Percentiles rank a stretch among this genome's conserved stretches.
phyloP scores from a whole-genome alignment of 257 asterid genomes.

The Cruciata laevipes region DNA sequence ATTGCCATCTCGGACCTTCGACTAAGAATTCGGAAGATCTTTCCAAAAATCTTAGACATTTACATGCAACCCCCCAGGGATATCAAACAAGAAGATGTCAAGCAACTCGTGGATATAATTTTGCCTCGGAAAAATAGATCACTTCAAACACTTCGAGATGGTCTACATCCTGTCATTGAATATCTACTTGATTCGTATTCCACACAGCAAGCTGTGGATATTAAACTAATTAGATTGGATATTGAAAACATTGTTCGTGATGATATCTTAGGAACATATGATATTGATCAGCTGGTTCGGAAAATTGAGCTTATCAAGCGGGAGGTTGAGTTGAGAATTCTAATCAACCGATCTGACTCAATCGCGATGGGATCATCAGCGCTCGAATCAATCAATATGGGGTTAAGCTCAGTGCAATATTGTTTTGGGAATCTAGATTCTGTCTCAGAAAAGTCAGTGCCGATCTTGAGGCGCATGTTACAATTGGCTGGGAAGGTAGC shows the following conservation, averaged over 20 bases:
- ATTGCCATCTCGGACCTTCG: too few relatives aligned
- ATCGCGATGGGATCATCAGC: not conserved
- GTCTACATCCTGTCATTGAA: too few relatives aligned
- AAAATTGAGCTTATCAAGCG: not conserved
- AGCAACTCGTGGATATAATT: too few relatives aligned
- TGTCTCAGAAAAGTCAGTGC: not conserved
- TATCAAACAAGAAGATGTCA: too few relatives aligned
- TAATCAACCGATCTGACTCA: not conserved
- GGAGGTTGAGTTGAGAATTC: not conserved
- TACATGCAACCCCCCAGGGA: too few relatives aligned
- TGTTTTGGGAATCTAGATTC: not conserved
- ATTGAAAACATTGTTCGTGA: not conserved
- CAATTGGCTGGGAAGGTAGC: not conserved
- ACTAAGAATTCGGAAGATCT: not conserved
- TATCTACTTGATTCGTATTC: too few relatives aligned
- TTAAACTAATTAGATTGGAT: not conserved
- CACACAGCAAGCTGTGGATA: not conserved
- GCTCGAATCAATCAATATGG: not conserved
- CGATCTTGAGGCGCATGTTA: not conserved
- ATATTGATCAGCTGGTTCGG: not conserved
- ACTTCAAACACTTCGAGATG: too few relatives aligned
- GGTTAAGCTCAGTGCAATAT: not conserved
- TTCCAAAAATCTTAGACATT: not conserved
- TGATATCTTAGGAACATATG: not conserved
- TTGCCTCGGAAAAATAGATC: too few relatives aligned